Conservation (phyloP, 352 stramenopile species). For the Hyaloperonospora arabidopsidis region DNA sequence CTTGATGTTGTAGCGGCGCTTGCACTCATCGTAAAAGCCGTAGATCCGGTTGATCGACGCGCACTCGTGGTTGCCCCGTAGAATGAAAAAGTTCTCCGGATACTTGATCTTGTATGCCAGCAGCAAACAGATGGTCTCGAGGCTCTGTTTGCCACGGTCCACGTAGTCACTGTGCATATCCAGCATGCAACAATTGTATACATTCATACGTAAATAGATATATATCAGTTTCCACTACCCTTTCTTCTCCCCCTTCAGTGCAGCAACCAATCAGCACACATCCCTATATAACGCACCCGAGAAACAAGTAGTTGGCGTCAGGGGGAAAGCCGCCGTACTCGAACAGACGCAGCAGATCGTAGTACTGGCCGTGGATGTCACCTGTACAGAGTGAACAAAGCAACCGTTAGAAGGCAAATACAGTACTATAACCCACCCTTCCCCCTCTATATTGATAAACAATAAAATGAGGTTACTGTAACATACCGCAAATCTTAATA, state of each 20-base stretch:
- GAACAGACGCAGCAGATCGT: slow-evolving; percentile 97
- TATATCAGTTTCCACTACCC: slow-evolving; percentile 61
- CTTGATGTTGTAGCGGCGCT: slow-evolving; percentile 89
- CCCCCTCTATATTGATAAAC: not conserved
- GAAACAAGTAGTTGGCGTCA: slow-evolving; percentile 59
- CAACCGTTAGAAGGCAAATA: not conserved
- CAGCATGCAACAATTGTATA: slow-evolving; percentile 41
- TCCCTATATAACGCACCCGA: slow-evolving; percentile 24
- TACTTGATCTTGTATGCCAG: slow-evolving; percentile 99
- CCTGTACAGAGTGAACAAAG: slow-evolving; percentile 32
- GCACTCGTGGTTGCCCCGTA: slow-evolving; percentile 98
- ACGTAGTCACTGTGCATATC: slow-evolving; percentile 87
- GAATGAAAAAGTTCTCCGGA: slow-evolving; percentile 95
- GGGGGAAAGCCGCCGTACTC: slow-evolving; percentile 88
- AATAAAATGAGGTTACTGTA: not conserved
- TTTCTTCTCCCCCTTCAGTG: slow-evolving; percentile 10
- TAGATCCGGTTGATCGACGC: slow-evolving; percentile 99
- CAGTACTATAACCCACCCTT: not conserved
- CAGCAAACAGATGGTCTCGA: slow-evolving; percentile 97
- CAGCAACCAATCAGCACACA: not conserved
- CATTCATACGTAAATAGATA: too few relatives aligned
- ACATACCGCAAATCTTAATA: slow-evolving; percentile 94
- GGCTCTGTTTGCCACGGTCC: slow-evolving; percentile 90
- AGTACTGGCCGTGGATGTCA: slow-evolving; percentile 98
- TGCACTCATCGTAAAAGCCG: slow-evolving; percentile 99